Evolutionary conservation across 1,139 yeast species (phyloP), one percentile per base, ranked within the genome.

Genomic region (Blastobotrys illinoisensis): DNA sequence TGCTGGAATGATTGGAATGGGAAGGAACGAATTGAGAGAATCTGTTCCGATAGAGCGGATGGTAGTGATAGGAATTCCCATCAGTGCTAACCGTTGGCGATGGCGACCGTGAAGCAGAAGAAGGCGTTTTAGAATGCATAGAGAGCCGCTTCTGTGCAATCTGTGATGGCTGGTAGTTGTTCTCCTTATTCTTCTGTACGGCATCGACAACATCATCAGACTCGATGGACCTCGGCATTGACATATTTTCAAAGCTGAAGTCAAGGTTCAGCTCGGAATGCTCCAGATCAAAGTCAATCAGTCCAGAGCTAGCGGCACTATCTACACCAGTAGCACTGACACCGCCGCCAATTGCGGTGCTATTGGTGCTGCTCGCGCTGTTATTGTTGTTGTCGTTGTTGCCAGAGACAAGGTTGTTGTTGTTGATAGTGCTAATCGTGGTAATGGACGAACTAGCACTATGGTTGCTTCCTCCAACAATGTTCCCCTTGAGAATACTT

Each of bases 401-500:
- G 32, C 13, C 13, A 5, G 13, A 2, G 32, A 9, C 13, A 26
- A 26, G 3, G 32, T 5, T 48, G 44, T 46, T 32, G 21, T 46
- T 46, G 40, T 32, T 46, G 46, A 19, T 13, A 7, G 23, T 16
- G 20, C 43, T 32, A 20, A 28, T 18, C 1, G 50, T 14, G 5
- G 50, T 36, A 7, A 23, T 45, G 16, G 50, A 36, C 16, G 51
- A 44, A 20, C 40, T 32, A n/a, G 40, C 40, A 32, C 40, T 32
- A 16, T 32, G 40, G 40, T n/a, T 32, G 40, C 40, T n/a, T 5
- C 7, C 40, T 14, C 16, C 16, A 32, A n/a, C 11, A n/a, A 14
- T 32, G 40, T n/a, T 32, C 9, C 21, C 50, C 55, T 66, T 67
- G 46, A 67, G 56, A 56, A 67, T 67, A 32, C 67, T 54, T 49